Evolutionary conservation across 2,329 filamentous ascomycete species (phyloP).

Genomic region (Pyrenochaeta sp.): DNA sequence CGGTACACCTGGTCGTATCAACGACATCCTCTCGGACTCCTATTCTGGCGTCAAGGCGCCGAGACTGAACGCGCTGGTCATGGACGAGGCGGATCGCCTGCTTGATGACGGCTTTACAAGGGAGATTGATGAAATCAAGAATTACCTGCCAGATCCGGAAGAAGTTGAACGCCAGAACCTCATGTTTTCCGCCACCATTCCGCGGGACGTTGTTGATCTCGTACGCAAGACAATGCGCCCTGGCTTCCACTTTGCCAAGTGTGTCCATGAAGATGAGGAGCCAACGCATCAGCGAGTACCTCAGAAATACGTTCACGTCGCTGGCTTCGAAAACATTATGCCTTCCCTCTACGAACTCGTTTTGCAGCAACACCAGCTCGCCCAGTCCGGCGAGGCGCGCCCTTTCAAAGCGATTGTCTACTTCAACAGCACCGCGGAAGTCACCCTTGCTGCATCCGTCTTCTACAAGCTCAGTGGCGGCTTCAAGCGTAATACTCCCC

Average conservation of each 20-base stretch:
- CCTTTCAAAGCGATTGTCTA: constrained; percentile 98
- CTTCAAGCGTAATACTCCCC: constrained; percentile 39
- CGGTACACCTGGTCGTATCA: constrained; percentile 86
- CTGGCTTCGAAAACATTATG: constrained; percentile 76
- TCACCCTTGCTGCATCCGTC: constrained; percentile 69
- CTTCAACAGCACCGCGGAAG: constrained; percentile 79
- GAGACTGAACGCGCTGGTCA: constrained; percentile 66
- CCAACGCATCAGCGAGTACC: constrained; percentile 87
- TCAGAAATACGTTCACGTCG: constrained; percentile 75
- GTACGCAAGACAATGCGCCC: constrained; percentile 81
- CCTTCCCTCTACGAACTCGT: constrained; percentile 81
- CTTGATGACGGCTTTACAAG: constrained; percentile 66
- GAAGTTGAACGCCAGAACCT: constrained; percentile 83
- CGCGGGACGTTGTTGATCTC: constrained; percentile 79
- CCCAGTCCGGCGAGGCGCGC: constrained; percentile 51
- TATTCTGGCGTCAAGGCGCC: constrained; percentile 70
- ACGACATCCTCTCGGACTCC: constrained; percentile 78
- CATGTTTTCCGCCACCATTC: constrained; percentile 94
- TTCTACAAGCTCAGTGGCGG: constrained; percentile 61
- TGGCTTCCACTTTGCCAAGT: constrained; percentile 88
- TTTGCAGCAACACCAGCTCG: constrained; percentile 64
- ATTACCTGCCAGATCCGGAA: constrained; percentile 66
- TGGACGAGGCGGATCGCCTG: constrained; percentile 74
- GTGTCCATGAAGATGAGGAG: constrained; percentile 80
- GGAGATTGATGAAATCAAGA: constrained; percentile 59